Evolutionary conservation across 257 asterid genomes (phyloP).

Genomic region (Paulownia fortunei): DNA sequence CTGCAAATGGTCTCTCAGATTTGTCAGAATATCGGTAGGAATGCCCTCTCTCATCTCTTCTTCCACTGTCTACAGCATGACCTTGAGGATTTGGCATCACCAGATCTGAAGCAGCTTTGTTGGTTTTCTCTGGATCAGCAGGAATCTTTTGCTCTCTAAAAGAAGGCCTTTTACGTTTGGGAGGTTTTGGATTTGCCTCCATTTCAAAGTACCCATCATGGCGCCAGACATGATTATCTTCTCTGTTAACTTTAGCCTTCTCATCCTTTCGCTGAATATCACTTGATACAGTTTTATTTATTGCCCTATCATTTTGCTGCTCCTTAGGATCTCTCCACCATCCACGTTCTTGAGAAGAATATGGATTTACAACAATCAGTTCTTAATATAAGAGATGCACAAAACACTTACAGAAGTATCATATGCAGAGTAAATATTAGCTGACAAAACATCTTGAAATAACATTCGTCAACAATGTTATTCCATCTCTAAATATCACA

Average conservation of each 20-base stretch:
- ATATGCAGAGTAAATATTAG: neutral
- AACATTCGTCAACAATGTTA: neutral
- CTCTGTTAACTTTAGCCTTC: constrained; percentile 46
- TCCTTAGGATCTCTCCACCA: constrained; percentile 70
- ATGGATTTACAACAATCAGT: constrained; percentile 16
- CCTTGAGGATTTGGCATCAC: constrained; percentile 41
- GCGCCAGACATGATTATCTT: constrained; percentile 53
- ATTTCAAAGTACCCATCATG: constrained; percentile 65
- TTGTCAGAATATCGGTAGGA: constrained; percentile 43
- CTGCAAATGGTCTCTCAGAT: constrained; percentile 51
- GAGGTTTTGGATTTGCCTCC: constrained; percentile 60
- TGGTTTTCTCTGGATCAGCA: constrained; percentile 51
- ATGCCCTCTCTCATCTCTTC: constrained; percentile 50
- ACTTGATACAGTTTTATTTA: constrained; percentile 40
- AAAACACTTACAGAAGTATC: neutral
- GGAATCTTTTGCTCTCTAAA: constrained; percentile 78
- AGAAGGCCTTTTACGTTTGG: constrained; percentile 66
- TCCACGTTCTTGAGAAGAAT: constrained; percentile 66
- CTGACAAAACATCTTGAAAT: neutral
- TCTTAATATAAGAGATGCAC: constrained; percentile 6
- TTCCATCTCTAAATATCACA: neutral
- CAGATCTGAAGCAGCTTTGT: constrained; percentile 37
- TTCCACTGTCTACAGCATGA: constrained; percentile 46
- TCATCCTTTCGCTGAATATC: constrained; percentile 43
- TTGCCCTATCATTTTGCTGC: constrained; percentile 40